Base-by-base conservation (phyloP, 148 eudicot genomes). In the Camellia lanceoleosa region DNA sequence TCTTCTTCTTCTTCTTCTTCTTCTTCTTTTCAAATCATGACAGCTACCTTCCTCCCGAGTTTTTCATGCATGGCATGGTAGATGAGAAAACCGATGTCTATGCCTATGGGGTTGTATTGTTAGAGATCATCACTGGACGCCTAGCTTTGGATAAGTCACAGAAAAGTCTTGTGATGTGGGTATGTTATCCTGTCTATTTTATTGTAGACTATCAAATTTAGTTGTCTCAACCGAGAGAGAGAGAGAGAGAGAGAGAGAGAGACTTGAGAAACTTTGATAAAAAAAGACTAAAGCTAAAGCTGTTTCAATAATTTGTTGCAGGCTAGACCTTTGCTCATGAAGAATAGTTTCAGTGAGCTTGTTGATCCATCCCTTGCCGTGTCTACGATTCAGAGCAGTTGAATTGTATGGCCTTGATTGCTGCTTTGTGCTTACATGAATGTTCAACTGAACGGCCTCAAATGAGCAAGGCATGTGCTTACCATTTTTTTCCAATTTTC, bases 41-140 rank as follows among this genome's bases (percentile, higher is more conserved):
- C 94, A 96, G 99, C 47, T 96, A 96, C 78, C 95, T 94, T 76
- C 98, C 99, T 61, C 99, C 99, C 0, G 99, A 96, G 87, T 91
- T 92, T 82, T 94, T 96, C 89, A 83, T 92, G 93, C 94, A 96
- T 59, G 99, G 99, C 9, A 78, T 88, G 56, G 98, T 94, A 18
- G 99, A 96, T 84, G 99, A 96, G 76, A 96, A 94, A 87, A 96
- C 99, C 1, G 99, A 96, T 80, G 98, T 96, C 7, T 96, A 88
- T 78, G 95, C 99, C 73, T 94, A 87, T 82, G 99, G 99, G 63
- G 98, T 96, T 43, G 86, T 96, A 41, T 63, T 96, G 51, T 79
- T 96, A 69, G 99, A 96, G 86, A 87, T 96, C 66, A 90, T 94
- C 66, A 86, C 91, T 6, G 99, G 99, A 46, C 94, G 95, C 18